Base-by-base conservation (phyloP, 169 alveolate species). In the Ichthyophthirius multifiliis region DNA sequence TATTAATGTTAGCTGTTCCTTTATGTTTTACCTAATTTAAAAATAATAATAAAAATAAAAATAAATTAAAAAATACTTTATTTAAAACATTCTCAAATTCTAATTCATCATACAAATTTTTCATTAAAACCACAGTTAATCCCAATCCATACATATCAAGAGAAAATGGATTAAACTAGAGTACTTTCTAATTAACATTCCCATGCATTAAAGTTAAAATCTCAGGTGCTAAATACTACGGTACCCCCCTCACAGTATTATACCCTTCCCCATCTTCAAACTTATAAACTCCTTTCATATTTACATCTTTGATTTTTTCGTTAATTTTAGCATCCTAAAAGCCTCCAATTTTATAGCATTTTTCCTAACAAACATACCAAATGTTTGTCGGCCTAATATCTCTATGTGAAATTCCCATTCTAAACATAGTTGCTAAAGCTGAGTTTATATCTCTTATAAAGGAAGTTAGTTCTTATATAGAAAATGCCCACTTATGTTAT, bases 171-270 rank as follows among this genome's bases (percentile, higher is more conserved):
- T 81, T 73, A 20, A 71, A 81, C n/a, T 43, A 71, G 23, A 76
- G 63, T 5, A 81, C 86, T 47, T 67, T 67, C 27, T 67, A 39
- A 67, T 34, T 37, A 20, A 20, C 45, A 32, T 81, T 64, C 62
- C 5, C 62, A 46, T 48, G 81, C 76, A 73, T 47, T 64, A 39
- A 48, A 9, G 46, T 55, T 32, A 71, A 55, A 0, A 81, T 76
- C 43, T 81, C 86, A 15, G 86, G 86, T 9, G 86, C 63, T 18
- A 62, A 35, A 55, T 47, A 81, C 43, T 81, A 76, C 0, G 86
- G 86, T 10, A 81, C 86, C n/a, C 86, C 86, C 48, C 86, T 64
- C 1, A 81, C 62, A 30, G 86, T 81, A 43, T 81, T 81, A 1
- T 64, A 55, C 31, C 76, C 34, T 48, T 81, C 86, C 43, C 73